Base-by-base conservation (phyloP, 2,329 filamentous ascomycete species). In the Alternaria metachromatica region DNA sequence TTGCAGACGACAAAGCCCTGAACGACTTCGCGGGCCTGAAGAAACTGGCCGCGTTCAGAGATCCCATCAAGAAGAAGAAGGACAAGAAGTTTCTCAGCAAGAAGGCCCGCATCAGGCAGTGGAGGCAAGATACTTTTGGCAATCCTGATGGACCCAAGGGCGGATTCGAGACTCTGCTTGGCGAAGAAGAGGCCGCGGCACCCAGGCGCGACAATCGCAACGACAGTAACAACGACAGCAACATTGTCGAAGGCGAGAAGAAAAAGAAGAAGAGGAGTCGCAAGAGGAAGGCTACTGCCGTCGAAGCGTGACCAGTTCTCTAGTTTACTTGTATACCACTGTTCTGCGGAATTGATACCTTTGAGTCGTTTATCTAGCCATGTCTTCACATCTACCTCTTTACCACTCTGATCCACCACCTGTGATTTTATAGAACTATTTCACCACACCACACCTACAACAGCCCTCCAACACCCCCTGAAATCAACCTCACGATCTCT, bases 11-110 rank as follows among this genome's bases (percentile, higher is more conserved):
- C 82, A 84, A 88, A 50, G 89, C 90, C 58, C 88, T 99, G 68
- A 99, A 99, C 80, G 87, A 94, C 69, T 99, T 91, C 76, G 95
- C 91, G 6, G 95, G 96, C 7, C 84, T 99, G 75, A 99, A 99
- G 87, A 98, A 97, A 83, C 87, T 97, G 63, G 94, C 95, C 5
- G 86, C 92, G 6, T 99, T 96, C 84, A 88, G 96, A 60, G 94
- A 97, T 77, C 84, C 86, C 4, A 92, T 94, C 73, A 96, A 96
- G 87, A 98, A 98, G 86, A 86, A 87, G 70, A 92, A 90, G 74
- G 96, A 99, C 77, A 89, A 90, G 83, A 97, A 97, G 85, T 87
- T 88, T 72, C 86, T 98, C 28, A 92, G 93, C 68, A 99, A 98
- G 87, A 98, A 98, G 84, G 93, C 92, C 8, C 87, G 95, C 20